Evolutionary conservation across 768 basidiomycete species (phyloP).

Genomic region (Boletus speciosus): DNA sequence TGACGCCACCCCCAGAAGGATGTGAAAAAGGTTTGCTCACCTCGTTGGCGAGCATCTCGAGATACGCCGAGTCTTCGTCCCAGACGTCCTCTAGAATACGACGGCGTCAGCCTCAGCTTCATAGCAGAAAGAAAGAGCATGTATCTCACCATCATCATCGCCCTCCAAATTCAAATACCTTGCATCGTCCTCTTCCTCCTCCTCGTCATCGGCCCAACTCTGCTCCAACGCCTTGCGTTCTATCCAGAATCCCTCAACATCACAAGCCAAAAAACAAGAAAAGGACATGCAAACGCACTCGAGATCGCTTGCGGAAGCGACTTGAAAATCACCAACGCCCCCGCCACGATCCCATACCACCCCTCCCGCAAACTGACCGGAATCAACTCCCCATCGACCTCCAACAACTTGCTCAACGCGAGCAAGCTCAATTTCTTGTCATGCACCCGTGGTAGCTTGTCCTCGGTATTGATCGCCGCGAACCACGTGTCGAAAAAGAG

Average conservation of each 20-base stretch:
- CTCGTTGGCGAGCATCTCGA: conserved; percentile 83
- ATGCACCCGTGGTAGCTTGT: conserved; percentile 75
- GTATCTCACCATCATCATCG: conserved; percentile 52
- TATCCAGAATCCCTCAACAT: conserved; percentile 22
- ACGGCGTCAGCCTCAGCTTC: background rate
- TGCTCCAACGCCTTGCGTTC: conserved; percentile 62
- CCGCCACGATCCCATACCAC: conserved; percentile 74
- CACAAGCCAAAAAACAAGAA: background rate
- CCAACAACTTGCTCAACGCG: conserved; percentile 73
- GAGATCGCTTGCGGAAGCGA: conserved; percentile 73
- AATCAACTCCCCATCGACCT: conserved; percentile 55
- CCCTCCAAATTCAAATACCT: conserved; percentile 60
- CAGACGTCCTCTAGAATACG: conserved; percentile 69
- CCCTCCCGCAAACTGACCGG: conserved; percentile 62
- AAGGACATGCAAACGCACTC: conserved; percentile 39
- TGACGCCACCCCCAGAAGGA: background rate
- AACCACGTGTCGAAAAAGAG: conserved; percentile 89
- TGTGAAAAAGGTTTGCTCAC: conserved; percentile 35
- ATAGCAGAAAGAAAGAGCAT: background rate
- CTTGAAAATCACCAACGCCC: conserved; percentile 71
- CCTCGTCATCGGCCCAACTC: conserved; percentile 39
- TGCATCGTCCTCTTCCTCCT: conserved; percentile 49
- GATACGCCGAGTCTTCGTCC: conserved; percentile 86
- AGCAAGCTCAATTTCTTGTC: conserved; percentile 84
- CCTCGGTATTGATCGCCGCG: conserved; percentile 55